Percentiles rank a stretch among this genome's conserved stretches.
Conservation (phyloP, 805 yeast species). For the Lachancea thermotolerans region DNA sequence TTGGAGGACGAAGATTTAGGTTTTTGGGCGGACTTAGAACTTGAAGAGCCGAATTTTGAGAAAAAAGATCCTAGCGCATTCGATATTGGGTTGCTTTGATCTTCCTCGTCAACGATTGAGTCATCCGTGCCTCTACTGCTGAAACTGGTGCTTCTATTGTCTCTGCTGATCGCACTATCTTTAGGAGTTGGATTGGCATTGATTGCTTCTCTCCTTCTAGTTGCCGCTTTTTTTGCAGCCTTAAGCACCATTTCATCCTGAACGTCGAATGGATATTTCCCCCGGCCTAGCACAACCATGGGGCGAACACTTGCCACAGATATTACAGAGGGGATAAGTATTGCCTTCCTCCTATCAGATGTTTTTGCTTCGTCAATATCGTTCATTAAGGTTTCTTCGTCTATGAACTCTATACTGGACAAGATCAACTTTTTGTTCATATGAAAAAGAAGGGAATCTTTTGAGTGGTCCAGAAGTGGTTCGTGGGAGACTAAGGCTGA, state of each 20-base stretch:
- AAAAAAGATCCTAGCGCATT: slow-evolving; percentile 17
- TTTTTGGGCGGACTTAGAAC: slow-evolving; percentile 1
- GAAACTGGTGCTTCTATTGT: neutral
- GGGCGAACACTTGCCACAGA: slow-evolving; percentile 17
- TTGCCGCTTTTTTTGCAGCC: slow-evolving; percentile 14
- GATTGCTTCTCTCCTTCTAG: slow-evolving; percentile 6
- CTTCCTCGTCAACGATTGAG: slow-evolving; percentile 3
- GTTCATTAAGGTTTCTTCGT: slow-evolving; percentile 13
- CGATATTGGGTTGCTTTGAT: slow-evolving; percentile 9
- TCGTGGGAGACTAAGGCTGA: neutral
- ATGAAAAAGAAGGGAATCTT: slow-evolving; percentile 17
- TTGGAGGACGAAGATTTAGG: neutral
- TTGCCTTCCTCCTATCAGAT: slow-evolving; percentile 2
- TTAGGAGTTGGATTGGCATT: neutral
- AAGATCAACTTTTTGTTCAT: slow-evolving; percentile 22
- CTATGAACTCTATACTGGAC: slow-evolving; percentile 9
- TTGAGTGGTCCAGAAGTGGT: slow-evolving; percentile 1
- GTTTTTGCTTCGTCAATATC: slow-evolving; percentile 6
- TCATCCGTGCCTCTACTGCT: slow-evolving; percentile 4
- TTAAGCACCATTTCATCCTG: slow-evolving; percentile 21
- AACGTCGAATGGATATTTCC: slow-evolving; percentile 24
- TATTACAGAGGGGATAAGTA: slow-evolving; percentile 14
- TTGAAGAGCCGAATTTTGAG: slow-evolving; percentile 10
- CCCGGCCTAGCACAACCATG: slow-evolving; percentile 13
- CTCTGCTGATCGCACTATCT: too few relatives aligned